These are phyloP conservation scores for Stropharia rugosoannulata DNA, from an alignment of 768 basidiomycete species.

Conservation along the genomic window DNA sequence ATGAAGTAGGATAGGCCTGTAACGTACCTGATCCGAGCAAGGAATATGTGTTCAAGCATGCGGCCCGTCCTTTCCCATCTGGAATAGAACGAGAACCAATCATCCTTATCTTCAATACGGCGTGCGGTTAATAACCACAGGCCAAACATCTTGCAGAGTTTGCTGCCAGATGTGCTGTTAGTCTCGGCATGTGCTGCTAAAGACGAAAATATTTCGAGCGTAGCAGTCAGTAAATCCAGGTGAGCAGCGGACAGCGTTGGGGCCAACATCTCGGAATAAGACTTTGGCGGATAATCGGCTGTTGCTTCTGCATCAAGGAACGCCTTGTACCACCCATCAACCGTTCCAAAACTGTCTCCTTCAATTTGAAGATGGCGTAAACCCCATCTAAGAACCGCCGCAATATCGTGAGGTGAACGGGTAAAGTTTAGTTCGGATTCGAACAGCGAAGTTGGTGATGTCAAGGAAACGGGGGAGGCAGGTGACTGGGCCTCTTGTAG, in stretches of 20 bases:
- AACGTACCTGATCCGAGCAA: constrained; percentile 66
- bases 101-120: constrained; percentile 47
- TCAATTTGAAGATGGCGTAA: constrained; percentile 71
- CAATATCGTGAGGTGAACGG: constrained; percentile 73
- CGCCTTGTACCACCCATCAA: constrained; percentile 64
- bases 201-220: constrained; percentile 63
- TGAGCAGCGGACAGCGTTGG: constrained; percentile 63
- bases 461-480: constrained; percentile 45
- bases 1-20: neutral
- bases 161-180: constrained; percentile 77
- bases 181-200: constrained; percentile 71
- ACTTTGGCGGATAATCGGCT: constrained; percentile 58
- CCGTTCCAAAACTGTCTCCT: constrained; percentile 56
- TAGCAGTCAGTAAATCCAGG: constrained; percentile 52
- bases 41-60: constrained; percentile 74
- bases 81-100: constrained; percentile 65
- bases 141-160: constrained; percentile 70
- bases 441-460: constrained; percentile 46
- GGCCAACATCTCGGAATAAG: constrained; percentile 59
- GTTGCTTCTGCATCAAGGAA: constrained; percentile 63
- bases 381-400: constrained; percentile 80
- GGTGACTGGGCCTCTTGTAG: constrained; percentile 43
- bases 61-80: constrained; percentile 76
- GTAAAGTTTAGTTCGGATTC: constrained; percentile 64
- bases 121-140: constrained; percentile 65